Conservation (phyloP, 1,139 yeast species). For the Ashbya aceris region DNA sequence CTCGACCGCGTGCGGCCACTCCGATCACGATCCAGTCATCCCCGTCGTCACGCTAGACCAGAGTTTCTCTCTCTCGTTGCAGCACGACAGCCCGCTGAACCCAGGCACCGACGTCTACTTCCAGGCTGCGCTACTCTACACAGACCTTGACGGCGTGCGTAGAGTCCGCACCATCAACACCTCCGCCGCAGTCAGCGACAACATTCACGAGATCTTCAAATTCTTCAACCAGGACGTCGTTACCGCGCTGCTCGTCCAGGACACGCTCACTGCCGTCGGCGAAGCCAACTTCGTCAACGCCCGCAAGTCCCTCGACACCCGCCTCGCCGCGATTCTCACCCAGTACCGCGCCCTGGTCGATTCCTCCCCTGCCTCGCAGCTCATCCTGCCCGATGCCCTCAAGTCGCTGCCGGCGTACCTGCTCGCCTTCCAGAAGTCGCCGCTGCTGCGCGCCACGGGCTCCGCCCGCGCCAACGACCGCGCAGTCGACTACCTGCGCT, state of each 20-base stretch:
- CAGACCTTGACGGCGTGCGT: conserved; percentile 65
- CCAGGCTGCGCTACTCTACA: conserved; percentile 83
- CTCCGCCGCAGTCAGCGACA: conserved; percentile 72
- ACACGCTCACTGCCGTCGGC: conserved; percentile 54
- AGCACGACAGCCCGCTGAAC: conserved; percentile 68
- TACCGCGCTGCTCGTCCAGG: conserved; percentile 62
- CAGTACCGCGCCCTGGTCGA: conserved; percentile 56
- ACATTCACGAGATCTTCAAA: conserved; percentile 63
- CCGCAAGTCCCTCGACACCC: conserved; percentile 52
- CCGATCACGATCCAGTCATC: conserved; percentile 52
- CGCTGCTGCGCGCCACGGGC: conserved; percentile 44
- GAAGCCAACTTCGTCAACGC: conserved; percentile 52
- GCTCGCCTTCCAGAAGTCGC: conserved; percentile 60
- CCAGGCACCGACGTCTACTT: conserved; percentile 74
- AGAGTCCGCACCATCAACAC: conserved; percentile 78
- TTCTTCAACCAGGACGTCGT: conserved; percentile 82
- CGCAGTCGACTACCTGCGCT: conserved; percentile 46
- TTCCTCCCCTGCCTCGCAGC: conserved; percentile 46
- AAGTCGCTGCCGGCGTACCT: conserved; percentile 62
- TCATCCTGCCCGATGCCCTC: conserved; percentile 76
- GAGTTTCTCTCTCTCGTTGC: conserved; percentile 60
- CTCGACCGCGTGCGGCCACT: conserved; percentile 37
- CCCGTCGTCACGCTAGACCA: conserved; percentile 62
- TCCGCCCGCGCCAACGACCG: conserved; percentile 49
- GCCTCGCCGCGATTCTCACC: conserved; percentile 64